Evolutionary conservation across 805 yeast genomes (phyloP).

Genomic region (Pichia thaimueangensis): DNA sequence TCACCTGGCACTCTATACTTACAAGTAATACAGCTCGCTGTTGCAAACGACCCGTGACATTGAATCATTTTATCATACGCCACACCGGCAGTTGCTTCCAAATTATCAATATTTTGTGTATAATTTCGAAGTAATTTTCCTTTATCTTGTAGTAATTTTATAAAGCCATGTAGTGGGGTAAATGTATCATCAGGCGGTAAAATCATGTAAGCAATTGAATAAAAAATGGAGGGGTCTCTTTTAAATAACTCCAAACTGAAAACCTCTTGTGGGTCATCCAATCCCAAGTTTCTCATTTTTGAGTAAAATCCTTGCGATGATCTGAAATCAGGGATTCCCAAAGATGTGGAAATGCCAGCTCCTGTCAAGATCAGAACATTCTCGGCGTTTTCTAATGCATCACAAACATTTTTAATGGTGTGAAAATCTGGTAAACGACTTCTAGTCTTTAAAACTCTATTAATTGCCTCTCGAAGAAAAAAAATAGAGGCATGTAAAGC

Average conservation of each 20-base stretch:
- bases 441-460: slow-evolving; percentile 52
- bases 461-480: slow-evolving; percentile 57
- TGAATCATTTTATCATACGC: slow-evolving; percentile 62
- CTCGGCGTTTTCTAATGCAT: slow-evolving; percentile 45
- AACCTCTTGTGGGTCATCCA: slow-evolving; percentile 86
- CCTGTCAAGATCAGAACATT: slow-evolving; percentile 77
- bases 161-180: slow-evolving; percentile 79
- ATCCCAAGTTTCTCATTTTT: slow-evolving; percentile 56
- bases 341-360: slow-evolving; percentile 85
- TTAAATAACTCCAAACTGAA: slow-evolving; percentile 68
- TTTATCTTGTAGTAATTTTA: slow-evolving; percentile 64
- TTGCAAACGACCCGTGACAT: slow-evolving; percentile 90
- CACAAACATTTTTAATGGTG: slow-evolving; percentile 53
- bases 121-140: slow-evolving; percentile 76
- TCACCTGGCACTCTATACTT: slow-evolving; percentile 60
- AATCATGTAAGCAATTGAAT: slow-evolving; percentile 79
- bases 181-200: slow-evolving; percentile 63
- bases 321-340: slow-evolving; percentile 91
- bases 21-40: slow-evolving; percentile 80
- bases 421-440: slow-evolving; percentile 46
- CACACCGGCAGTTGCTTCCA: slow-evolving; percentile 79
- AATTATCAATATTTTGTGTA: slow-evolving; percentile 86
- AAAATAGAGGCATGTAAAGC: slow-evolving; percentile 32
- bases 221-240: slow-evolving; percentile 73
- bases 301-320: slow-evolving; percentile 83